Conservation (phyloP, 83 land plant species). For the Picea engelmannii region DNA sequence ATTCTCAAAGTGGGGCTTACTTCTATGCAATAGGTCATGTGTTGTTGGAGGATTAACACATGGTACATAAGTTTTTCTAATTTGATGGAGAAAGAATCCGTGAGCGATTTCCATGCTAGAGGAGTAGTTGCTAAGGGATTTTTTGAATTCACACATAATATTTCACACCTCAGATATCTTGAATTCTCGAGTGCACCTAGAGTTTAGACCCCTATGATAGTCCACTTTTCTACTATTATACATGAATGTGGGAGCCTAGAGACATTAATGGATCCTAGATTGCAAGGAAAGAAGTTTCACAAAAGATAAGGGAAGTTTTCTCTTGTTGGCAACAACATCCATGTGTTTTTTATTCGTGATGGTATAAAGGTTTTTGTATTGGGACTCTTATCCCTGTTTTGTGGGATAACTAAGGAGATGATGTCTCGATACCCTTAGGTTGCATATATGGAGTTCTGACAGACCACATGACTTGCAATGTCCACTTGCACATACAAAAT, state of each 20-base stretch:
- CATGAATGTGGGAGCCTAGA: slow-evolving; percentile 36
- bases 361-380: slow-evolving; percentile 34
- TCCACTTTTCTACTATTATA: slow-evolving; percentile 20
- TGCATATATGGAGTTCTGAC: no score
- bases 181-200: slow-evolving; percentile 95
- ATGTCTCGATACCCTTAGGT: no score
- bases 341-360: slow-evolving; percentile 61
- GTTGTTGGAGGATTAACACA: slow-evolving; percentile 57
- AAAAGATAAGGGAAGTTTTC: slow-evolving; percentile 64
- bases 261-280: slow-evolving; percentile 50
- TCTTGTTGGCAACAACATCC: slow-evolving; percentile 68
- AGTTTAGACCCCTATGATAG: slow-evolving; percentile 62
- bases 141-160: slow-evolving; percentile 75
- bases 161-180: slow-evolving; percentile 84
- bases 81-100: slow-evolving; percentile 61
- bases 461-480: no score
- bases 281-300: slow-evolving; percentile 44
- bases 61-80: slow-evolving; percentile 49
- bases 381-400: no score
- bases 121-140: slow-evolving; percentile 57
- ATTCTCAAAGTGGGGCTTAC: no score
- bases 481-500: no score
- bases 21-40: slow-evolving; percentile 34
- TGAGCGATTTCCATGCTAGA: slow-evolving; percentile 48
- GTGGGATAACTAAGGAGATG: no score